Base-by-base conservation (phyloP, 306 rosid genomes). In the Bauhinia variegata region DNA sequence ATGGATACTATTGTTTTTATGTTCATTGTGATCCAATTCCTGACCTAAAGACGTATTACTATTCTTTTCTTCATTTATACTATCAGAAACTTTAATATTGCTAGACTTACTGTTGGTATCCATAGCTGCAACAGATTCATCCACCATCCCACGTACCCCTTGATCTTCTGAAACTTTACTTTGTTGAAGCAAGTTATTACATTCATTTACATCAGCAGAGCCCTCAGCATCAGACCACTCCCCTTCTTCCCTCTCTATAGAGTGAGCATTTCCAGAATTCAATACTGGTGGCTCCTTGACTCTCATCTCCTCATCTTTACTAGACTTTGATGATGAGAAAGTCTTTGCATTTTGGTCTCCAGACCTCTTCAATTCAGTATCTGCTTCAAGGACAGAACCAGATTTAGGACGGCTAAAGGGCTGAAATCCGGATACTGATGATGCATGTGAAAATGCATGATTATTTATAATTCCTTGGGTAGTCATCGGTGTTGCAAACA, bases 141-240 rank as follows among this genome's bases (percentile, higher is more conserved):
- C 80, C 73, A 81, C 72, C 59, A 32, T 58, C 62, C 74, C 79
- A 37, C 76, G 71, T 44, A 65, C 17, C 60, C 79, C 77, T 32
- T 49, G 80, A 67, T 81, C 96, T 62, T 74, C 80, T 17, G 78
- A 71, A 67, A 75, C 48, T 79, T 74, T 82, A 72, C 62, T 76
- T 71, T 47, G 76, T 63, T 76, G 81, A 30, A 54, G 74, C 84
- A 79, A 74, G 75, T 76, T 78, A 67, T 58, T 77, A 50, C 74
- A 67, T 61, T 75, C 87, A 76, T 67, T 72, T 16, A 78, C 81
- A 82, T 81, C 89, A 63, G 82, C 70, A 74, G 82, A 79, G 48
- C 83, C 95, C 78, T 93, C 97, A 12, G 88, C 95, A 60, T 90
- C 97, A 52, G 96, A 90, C 97, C 97, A 93, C 75, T 93, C 99